phyloP scores from a whole-genome alignment of 441 rosid genomes.

The Biscutella laevigata region DNA sequence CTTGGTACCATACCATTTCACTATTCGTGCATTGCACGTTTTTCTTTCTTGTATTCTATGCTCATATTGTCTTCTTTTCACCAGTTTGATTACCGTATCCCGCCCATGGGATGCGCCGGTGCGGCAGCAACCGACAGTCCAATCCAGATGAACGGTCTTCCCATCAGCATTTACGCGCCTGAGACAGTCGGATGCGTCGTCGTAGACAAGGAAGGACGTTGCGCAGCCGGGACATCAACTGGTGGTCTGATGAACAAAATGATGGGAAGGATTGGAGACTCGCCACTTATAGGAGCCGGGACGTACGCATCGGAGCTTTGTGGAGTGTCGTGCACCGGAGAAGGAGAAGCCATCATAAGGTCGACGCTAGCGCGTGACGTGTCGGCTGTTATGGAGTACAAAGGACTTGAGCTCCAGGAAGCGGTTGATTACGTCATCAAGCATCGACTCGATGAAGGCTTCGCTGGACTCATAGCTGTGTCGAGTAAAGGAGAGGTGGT shows the following conservation, averaged over 20 bases:
- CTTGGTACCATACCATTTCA: constrained; percentile 38
- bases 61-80: not conserved
- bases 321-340: constrained; percentile 86
- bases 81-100: constrained; percentile 82
- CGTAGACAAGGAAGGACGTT: constrained; percentile 74
- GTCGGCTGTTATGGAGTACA: constrained; percentile 94
- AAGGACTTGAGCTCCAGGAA: constrained; percentile 60
- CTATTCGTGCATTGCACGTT: constrained; percentile 6
- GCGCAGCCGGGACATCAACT: constrained; percentile 89
- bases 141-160: constrained; percentile 76
- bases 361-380: constrained; percentile 78
- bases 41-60: not conserved
- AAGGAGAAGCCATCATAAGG: constrained; percentile 92
- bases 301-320: constrained; percentile 79
- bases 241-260: constrained; percentile 91
- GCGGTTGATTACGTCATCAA: constrained; percentile 72
- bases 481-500: constrained; percentile 61
- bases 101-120: constrained; percentile 46
- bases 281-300: constrained; percentile 84
- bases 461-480: constrained; percentile 68
- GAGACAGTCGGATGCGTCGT: constrained; percentile 92
- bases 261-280: constrained; percentile 85
- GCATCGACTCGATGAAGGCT: constrained; percentile 72
- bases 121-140: constrained; percentile 45
- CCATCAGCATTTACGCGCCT: constrained; percentile 72